phyloP scores from a whole-genome alignment of 495 filamentous ascomycete species.

The Podospora fimiseda region DNA sequence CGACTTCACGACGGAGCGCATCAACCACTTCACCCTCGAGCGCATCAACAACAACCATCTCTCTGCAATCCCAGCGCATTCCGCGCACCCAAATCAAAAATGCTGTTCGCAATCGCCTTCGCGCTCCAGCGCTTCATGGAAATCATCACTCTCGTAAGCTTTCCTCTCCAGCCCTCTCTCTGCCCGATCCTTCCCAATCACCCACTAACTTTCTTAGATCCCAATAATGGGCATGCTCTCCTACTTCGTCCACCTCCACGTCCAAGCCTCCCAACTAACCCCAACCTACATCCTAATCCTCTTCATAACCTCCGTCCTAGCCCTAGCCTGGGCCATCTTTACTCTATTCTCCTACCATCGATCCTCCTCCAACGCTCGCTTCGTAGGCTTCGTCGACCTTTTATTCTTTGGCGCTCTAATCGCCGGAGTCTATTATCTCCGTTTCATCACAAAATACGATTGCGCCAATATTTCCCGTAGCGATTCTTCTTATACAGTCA shows the following conservation, averaged over 20 bases:
- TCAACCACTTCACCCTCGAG: background rate
- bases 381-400: constrained; percentile 74
- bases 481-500: constrained; percentile 43
- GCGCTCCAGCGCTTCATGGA: constrained; percentile 75
- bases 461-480: constrained; percentile 52
- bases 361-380: constrained; percentile 60
- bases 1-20: background rate
- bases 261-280: constrained; percentile 62
- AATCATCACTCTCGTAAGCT: constrained; percentile 64
- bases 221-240: constrained; percentile 84
- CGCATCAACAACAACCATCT: background rate
- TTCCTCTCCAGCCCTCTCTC: background rate
- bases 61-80: background rate
- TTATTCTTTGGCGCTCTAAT: constrained; percentile 78
- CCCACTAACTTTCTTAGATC: constrained; percentile 41
- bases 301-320: constrained; percentile 84
- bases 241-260: constrained; percentile 75
- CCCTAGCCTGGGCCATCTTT: constrained; percentile 68
- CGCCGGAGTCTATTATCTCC: constrained; percentile 67
- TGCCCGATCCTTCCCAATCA: background rate
- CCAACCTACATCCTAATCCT: constrained; percentile 77
- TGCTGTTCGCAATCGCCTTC: constrained; percentile 77
- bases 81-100: constrained; percentile 34
- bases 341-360: constrained; percentile 77
- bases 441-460: constrained; percentile 59